A percentile compares a stretch with the other conserved stretches of the same genome.
phyloP scores from a whole-genome alignment of 169 alveolate genomes.

The Miamiensis avidus region DNA sequence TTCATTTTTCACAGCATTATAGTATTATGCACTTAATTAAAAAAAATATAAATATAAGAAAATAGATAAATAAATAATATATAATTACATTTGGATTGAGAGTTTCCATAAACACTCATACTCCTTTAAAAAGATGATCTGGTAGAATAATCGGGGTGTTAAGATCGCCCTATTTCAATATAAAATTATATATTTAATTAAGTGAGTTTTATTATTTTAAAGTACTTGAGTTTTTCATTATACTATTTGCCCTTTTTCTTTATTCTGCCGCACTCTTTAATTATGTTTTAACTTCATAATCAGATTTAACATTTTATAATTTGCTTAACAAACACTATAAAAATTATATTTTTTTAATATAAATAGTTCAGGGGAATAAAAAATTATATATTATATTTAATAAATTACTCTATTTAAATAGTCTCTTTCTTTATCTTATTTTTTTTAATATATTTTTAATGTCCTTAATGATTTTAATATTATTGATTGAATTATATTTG shows the following conservation, averaged over 20 bases:
- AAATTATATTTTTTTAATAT: no score
- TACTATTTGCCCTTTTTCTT: background rate
- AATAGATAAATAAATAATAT: no score
- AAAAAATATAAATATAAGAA: no score
- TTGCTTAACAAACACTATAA: background rate
- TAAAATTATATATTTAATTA: no score
- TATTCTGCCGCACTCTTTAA: background rate
- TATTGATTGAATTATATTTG: background rate
- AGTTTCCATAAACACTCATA: no score
- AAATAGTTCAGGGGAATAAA: background rate
- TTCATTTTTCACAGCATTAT: no score
- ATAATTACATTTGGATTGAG: no score
- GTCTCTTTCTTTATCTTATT: background rate
- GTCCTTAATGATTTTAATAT: background rate
- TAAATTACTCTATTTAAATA: background rate
- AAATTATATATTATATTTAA: no score
- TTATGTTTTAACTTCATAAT: background rate
- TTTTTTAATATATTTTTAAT: no score
- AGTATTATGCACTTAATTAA: no score
- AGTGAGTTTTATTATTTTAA: background rate
- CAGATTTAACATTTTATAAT: background rate
- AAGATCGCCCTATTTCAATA: no score
- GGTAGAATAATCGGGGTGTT: background rate
- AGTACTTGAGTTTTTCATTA: background rate
- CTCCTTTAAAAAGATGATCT: no score